Base-by-base conservation (phyloP, 495 filamentous ascomycete species). In the Terfezia claveryi region DNA sequence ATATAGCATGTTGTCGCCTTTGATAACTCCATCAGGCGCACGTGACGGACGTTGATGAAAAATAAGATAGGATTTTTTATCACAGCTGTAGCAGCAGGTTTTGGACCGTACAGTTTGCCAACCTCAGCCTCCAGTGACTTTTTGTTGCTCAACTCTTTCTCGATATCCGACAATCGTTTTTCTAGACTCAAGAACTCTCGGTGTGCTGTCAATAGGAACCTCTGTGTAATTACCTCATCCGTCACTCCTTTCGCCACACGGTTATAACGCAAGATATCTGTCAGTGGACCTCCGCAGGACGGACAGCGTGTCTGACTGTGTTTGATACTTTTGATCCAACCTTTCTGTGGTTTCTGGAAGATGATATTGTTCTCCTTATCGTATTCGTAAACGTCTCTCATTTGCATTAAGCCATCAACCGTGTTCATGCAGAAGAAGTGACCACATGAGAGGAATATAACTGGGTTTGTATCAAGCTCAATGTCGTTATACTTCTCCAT, bases 171-270 rank as follows among this genome's bases (percentile, higher is more conserved):
- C 51, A 78, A 64, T 11, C 59, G 55, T 37, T 71, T 23, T n/a
- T 70, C 72, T 12, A 84, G 69, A 4, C 14, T 11, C 46, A 11
- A 23, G 52, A 54, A 12, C 16, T 12, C 14, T 41, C 49, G 16
- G 49, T 68, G 55, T 4, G 62, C 59, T 37, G 79, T 76, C 5
- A 74, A 62, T 27, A 78, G 74, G 61, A 86, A 80, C 55, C 77
- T 80, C 64, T 82, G 83, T 0, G 79, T 80, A 0, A 76, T 68
- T 61, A 84, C 79, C 53, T 87, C 79, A 2, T 87, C 67, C 51
- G 76, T 63, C 4, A 74, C 81, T 5, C 77, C 72, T 38, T 76
- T 72, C 32, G 82, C 73, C 8, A 87, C 74, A 20, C 81, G 73
- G 32, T 79, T 75, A 59, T 88, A 87, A 12, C 82, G 68, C 9